Conservation (phyloP, 73 alveolate genomes). For the Paramecium biaurelia region DNA sequence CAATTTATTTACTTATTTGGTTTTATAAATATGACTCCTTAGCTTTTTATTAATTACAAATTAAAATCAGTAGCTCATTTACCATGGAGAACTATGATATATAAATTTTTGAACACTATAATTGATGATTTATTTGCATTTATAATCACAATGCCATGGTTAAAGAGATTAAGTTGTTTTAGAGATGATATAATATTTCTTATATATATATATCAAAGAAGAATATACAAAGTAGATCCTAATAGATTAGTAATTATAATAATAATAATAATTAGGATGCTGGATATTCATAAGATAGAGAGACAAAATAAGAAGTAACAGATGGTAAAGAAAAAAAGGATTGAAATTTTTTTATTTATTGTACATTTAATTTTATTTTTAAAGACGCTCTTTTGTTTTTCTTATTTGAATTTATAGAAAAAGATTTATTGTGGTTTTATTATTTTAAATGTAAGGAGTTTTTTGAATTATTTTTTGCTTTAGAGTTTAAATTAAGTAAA, state of each 20-base stretch:
- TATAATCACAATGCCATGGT: constrained; percentile 90
- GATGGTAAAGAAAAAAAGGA: background rate
- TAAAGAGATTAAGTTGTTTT: constrained; percentile 95
- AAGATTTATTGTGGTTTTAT: background rate
- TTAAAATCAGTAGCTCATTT: constrained; percentile 98
- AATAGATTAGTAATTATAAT: constrained; percentile 49
- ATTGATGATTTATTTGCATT: constrained; percentile 98
- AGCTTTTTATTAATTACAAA: constrained; percentile 97
- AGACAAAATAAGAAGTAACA: background rate
- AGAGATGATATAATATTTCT: constrained; percentile 99
- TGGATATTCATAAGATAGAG: background rate
- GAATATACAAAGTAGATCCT: constrained; percentile 89
- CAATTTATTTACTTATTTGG: constrained; percentile 92
- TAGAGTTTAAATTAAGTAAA: background rate
- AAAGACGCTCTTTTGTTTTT: background rate
- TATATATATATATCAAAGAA: constrained; percentile 95
- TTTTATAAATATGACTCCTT: constrained; percentile 98
- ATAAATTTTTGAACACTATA: constrained; percentile 96
- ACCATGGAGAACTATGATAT: constrained; percentile 97
- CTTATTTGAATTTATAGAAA: background rate
- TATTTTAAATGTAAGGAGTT: background rate
- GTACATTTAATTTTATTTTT: background rate
- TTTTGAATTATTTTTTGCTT: background rate
- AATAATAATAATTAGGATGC: background rate
- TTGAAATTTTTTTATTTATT: background rate